phyloP scores from a whole-genome alignment of 495 filamentous ascomycete species.

The Monascus purpureus region DNA sequence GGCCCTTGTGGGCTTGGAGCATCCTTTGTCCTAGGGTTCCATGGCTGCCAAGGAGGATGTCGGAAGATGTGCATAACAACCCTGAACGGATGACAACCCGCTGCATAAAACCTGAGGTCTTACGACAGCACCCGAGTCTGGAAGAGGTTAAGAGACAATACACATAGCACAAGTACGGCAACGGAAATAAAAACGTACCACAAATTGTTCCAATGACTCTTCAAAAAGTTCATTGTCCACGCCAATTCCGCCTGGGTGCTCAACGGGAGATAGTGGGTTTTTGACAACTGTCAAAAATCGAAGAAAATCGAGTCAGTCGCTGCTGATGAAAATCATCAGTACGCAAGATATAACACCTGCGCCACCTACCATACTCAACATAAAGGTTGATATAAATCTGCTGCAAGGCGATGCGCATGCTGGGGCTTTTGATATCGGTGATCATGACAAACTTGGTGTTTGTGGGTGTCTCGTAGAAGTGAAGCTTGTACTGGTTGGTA shows the following conservation, averaged over 20 bases:
- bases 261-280: slow-evolving; percentile 78
- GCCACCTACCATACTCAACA: slow-evolving; percentile 72
- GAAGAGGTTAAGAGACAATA: background rate
- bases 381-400: slow-evolving; percentile 98
- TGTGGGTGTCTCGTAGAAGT: slow-evolving; percentile 96
- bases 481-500: slow-evolving; percentile 90
- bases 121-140: slow-evolving; percentile 4
- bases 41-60: too few species aligned
- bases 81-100: too few species aligned
- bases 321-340: background rate
- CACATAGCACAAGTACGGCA: background rate
- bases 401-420: slow-evolving; percentile 83
- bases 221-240: slow-evolving; percentile 94
- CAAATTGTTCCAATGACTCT: slow-evolving; percentile 74
- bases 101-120: too few species aligned
- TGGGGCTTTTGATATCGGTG: slow-evolving; percentile 77
- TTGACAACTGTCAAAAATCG: slow-evolving; percentile 64
- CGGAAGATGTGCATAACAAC: too few species aligned
- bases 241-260: slow-evolving; percentile 76
- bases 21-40: too few species aligned
- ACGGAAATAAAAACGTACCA: slow-evolving; percentile 31
- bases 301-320: slow-evolving; percentile 3
- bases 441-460: slow-evolving; percentile 94
- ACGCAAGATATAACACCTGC: background rate
- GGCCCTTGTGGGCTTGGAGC: too few species aligned